Base-by-base conservation (phyloP, 192 early-diverging fungal species). In the Umbelopsis vinacea region DNA sequence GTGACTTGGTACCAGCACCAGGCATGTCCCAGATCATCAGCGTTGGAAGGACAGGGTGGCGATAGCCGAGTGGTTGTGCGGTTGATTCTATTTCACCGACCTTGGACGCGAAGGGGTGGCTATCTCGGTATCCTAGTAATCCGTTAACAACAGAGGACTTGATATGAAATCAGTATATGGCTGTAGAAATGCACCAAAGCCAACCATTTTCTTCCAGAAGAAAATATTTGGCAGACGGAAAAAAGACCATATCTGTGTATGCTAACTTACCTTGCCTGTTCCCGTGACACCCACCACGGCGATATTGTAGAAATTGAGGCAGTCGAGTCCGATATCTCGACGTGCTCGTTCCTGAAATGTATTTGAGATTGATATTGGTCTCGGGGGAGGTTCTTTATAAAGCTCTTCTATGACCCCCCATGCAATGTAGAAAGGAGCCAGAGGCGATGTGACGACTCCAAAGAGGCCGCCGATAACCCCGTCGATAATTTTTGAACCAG, bases 11-110 rank as follows among this genome's bases (percentile, higher is more conserved):
- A 10, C 75, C 75, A 26, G 60, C 66, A 7, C 75, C 75, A 43
- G 75, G 75, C 50, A 76, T 55, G 54, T 76, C 75, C 75, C 75
- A 76, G 10, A 76, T 33, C 21, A 71, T 53, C 17, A 76, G 40
- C 9, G 75, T 67, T 12, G 60, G 33, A 8, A 76, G 8, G 8
- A 67, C 48, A 17, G 75, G 70, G 7, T 76, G 70, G 15, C 17
- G 22, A 23, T 71, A 76, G n/a, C 23, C 43, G 6, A 71, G 71
- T 3, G 70, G 68, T 4, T 37, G 7, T 3, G 52, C 23, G 4
- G 75, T 76, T 14, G 70, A 52, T 37, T 76, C 70, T 2, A 67
- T 46, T 53, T 76, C 75, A 12, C 75, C 75, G 0, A 72, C 71
- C 15, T 4, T 23, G 0, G 75, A 70, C 10, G 75, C 70, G 6